Conservation (phyloP, 2,329 filamentous ascomycete species). For the Alternaria novae-zelandiae region DNA sequence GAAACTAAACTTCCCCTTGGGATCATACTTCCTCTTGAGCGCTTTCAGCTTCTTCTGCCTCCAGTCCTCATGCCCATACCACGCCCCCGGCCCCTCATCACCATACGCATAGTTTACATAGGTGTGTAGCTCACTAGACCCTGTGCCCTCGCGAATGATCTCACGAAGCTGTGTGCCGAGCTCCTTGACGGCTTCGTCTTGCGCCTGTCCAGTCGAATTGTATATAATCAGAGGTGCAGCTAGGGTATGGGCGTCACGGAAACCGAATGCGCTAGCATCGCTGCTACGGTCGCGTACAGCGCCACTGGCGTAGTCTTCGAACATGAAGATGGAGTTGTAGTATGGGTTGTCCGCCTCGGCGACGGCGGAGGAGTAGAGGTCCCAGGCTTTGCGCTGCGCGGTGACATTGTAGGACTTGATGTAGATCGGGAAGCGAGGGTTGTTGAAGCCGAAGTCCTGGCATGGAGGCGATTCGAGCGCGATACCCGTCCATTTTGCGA, state of each 20-base stretch:
- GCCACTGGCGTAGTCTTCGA: conserved; percentile 61
- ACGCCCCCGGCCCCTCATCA: conserved; percentile 31
- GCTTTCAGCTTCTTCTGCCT: conserved; percentile 36
- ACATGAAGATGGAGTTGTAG: conserved; percentile 58
- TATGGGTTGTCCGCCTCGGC: conserved; percentile 31
- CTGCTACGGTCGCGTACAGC: conserved; percentile 45
- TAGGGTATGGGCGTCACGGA: conserved; percentile 48
- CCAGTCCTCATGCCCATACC: conserved; percentile 46
- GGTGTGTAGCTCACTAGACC: conserved; percentile 26
- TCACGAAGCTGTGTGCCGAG: conserved; percentile 27
- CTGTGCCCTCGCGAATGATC: conserved; percentile 25
- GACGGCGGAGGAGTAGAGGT: conserved; percentile 46
- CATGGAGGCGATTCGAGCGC: conserved; percentile 32
- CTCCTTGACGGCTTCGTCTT: conserved; percentile 18
- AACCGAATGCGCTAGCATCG: conserved; percentile 31
- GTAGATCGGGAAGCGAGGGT: conserved; percentile 34
- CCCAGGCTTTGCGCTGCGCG: conserved; percentile 48
- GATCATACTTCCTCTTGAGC: conserved; percentile 46
- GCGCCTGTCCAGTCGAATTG: conserved; percentile 5
- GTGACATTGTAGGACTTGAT: conserved; percentile 40
- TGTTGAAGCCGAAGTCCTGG: conserved; percentile 35
- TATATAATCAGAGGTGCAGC: conserved; percentile 29
- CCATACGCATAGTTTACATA: conserved; percentile 49
- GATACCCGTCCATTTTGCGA: conserved; percentile 31
- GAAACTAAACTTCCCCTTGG: conserved; percentile 36